Evolutionary conservation across 345 rosid genomes (phyloP).

Genomic region (Acer campestre): DNA sequence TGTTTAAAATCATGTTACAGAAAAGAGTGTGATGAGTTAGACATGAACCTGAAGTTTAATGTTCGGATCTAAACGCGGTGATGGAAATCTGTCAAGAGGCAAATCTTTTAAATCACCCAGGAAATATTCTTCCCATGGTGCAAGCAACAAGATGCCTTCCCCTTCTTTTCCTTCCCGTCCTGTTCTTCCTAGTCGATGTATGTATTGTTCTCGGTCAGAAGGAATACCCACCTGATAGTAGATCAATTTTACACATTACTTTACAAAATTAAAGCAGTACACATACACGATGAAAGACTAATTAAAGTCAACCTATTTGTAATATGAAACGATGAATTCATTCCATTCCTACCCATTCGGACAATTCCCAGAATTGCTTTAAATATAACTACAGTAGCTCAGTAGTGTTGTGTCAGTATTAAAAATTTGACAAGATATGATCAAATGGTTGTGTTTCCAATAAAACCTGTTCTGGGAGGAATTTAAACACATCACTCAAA

Average conservation of each 20-base stretch:
- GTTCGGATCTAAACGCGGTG: constrained; percentile 60
- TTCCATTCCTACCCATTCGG: constrained; percentile 6
- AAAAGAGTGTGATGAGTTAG: constrained; percentile 1
- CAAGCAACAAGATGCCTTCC: constrained; percentile 77
- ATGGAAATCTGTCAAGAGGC: constrained; percentile 64
- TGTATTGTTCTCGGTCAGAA: constrained; percentile 72
- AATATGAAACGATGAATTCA: background rate
- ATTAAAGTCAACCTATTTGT: background rate
- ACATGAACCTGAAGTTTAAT: constrained; percentile 56
- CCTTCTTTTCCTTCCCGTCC: constrained; percentile 90
- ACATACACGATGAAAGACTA: background rate
- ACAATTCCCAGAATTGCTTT: background rate
- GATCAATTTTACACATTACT: constrained; percentile 11
- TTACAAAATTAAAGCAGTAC: background rate
- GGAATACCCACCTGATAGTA: constrained; percentile 79
- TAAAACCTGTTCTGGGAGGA: background rate
- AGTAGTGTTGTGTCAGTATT: background rate
- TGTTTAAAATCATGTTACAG: background rate
- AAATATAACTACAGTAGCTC: background rate
- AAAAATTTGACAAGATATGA: background rate
- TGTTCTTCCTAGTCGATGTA: constrained; percentile 92
- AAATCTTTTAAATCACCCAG: constrained; percentile 78
- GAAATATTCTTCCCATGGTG: constrained; percentile 97
- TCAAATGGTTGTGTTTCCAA: background rate
- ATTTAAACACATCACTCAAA: background rate